Percentiles rank a stretch among this genome's conserved stretches.
phyloP scores from a whole-genome alignment of 2,329 filamentous ascomycete genomes.

The Decorospora gaudefroyi region DNA sequence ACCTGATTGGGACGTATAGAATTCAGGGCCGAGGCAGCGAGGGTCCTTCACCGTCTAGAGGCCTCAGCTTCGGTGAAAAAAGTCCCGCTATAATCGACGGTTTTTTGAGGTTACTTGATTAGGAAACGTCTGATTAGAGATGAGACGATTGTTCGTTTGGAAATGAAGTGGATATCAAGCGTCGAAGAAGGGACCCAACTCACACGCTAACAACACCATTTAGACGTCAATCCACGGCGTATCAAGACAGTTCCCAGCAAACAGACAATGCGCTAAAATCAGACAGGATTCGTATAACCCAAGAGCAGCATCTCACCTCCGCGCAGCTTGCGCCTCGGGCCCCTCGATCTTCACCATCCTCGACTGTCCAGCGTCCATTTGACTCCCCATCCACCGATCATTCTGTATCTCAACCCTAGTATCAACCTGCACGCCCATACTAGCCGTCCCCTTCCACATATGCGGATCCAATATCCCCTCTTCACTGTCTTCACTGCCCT shows the following conservation, averaged over 20 bases:
- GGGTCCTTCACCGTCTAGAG: too few species aligned
- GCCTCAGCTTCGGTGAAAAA: neutral
- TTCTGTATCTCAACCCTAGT: conserved; percentile 38
- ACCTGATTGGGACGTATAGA: too few species aligned
- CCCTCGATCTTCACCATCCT: conserved; percentile 18
- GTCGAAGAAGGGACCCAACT: too few species aligned
- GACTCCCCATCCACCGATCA: conserved; percentile 20
- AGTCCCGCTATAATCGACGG: neutral
- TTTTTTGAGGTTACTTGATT: neutral
- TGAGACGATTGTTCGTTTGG: too few species aligned
- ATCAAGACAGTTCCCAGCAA: too few species aligned
- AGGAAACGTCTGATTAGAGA: neutral
- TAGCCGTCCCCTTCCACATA: conserved; percentile 16
- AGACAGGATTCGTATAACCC: neutral
- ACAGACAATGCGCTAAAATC: neutral
- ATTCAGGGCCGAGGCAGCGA: too few species aligned
- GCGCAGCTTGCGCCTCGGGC: conserved; percentile 1
- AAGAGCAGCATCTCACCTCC: neutral
- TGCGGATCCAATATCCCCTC: conserved; percentile 16
- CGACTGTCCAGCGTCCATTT: conserved; percentile 5
- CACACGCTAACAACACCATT: too few species aligned
- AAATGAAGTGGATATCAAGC: too few species aligned
- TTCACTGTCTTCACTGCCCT: conserved; percentile 26
- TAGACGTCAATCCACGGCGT: too few species aligned
- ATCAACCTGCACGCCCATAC: conserved; percentile 33